phyloP scores from a whole-genome alignment of 352 stramenopile species.

The Phytopythium mirpurense region DNA sequence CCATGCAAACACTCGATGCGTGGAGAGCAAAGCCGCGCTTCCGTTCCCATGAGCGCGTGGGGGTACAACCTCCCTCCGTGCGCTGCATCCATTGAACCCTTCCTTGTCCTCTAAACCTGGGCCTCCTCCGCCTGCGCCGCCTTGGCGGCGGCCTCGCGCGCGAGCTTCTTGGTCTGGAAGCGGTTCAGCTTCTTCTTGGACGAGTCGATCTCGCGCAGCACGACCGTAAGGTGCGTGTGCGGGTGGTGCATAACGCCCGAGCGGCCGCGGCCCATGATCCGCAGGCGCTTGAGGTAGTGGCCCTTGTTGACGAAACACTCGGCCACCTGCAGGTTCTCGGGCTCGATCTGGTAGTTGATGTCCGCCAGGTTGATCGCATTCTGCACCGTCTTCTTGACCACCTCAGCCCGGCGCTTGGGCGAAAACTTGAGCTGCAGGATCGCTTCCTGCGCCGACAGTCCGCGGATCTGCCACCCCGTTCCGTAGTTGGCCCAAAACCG shows the following conservation, averaged over 20 bases:
- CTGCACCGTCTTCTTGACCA: constrained; percentile 82
- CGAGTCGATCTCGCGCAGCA: constrained; percentile 75
- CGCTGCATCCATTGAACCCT: not conserved
- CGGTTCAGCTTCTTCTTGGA: constrained; percentile 73
- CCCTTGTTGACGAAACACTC: constrained; percentile 87
- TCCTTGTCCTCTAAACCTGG: not conserved
- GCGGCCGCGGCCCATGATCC: constrained; percentile 79
- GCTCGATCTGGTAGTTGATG: constrained; percentile 87
- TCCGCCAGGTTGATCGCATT: constrained; percentile 85
- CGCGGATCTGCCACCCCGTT: constrained; percentile 37
- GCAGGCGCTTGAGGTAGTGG: constrained; percentile 75
- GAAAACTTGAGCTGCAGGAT: constrained; percentile 87
- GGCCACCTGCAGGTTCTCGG: constrained; percentile 73
- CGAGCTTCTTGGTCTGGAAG: constrained; percentile 69
- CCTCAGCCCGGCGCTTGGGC: constrained; percentile 77
- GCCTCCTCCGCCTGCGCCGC: constrained; percentile 9
- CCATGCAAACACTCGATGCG: not conserved
- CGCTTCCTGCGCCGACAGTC: constrained; percentile 64
- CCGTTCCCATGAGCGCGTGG: not conserved
- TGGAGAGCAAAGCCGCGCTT: not conserved
- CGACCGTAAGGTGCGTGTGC: constrained; percentile 73
- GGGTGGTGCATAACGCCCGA: constrained; percentile 84
- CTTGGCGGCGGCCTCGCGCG: constrained; percentile 47
- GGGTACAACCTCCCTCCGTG: not conserved
- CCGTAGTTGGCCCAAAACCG: no score